Percentiles rank a stretch among this genome's conserved stretches.
These are phyloP conservation scores for Edaphochlamys debaryana DNA, from an alignment of 139 green algal species.

Conservation along the genomic window DNA sequence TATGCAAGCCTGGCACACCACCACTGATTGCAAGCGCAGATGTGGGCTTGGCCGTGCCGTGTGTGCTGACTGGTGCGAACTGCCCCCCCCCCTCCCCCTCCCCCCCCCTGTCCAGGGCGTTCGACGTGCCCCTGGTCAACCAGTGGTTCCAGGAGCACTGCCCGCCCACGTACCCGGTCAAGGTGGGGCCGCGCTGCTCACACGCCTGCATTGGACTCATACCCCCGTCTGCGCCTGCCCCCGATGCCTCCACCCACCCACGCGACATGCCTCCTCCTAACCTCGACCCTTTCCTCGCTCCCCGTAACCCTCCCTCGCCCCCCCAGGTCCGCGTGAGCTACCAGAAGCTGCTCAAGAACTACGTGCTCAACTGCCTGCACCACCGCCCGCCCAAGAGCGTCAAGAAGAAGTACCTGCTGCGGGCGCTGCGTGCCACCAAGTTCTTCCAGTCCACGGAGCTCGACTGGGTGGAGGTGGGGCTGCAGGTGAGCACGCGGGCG, in stretches of 20 bases:
- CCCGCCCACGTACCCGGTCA: conserved; percentile 92
- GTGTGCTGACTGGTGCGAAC: too few species aligned
- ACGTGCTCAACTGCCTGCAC: conserved; percentile 98
- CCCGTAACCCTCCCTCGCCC: too few species aligned
- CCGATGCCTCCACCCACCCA: background rate
- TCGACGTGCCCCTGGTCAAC: conserved; percentile 97
- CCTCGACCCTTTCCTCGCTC: background rate
- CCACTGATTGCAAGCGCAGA: too few species aligned
- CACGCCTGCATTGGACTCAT: too few species aligned
- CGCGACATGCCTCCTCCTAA: too few species aligned
- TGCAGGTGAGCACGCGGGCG: conserved; percentile 72
- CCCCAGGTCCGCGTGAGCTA: conserved; percentile 96
- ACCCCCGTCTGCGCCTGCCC: too few species aligned
- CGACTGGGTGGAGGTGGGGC: conserved; percentile 99
- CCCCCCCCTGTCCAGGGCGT: too few species aligned
- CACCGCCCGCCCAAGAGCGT: conserved; percentile 86
- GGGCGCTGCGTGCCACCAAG: conserved; percentile 94
- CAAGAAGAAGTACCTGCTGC: conserved; percentile 97
- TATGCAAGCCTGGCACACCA: too few species aligned
- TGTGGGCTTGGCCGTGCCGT: too few species aligned
- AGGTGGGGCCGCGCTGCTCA: conserved; percentile 67
- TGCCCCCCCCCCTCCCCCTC: too few species aligned
- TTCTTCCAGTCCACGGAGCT: conserved; percentile 99
- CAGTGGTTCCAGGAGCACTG: conserved; percentile 94
- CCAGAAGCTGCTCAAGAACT: conserved; percentile 99